These are phyloP conservation scores for Bipolaris cookei DNA, from an alignment of 2,329 filamentous ascomycete species.

Conservation along the genomic window DNA sequence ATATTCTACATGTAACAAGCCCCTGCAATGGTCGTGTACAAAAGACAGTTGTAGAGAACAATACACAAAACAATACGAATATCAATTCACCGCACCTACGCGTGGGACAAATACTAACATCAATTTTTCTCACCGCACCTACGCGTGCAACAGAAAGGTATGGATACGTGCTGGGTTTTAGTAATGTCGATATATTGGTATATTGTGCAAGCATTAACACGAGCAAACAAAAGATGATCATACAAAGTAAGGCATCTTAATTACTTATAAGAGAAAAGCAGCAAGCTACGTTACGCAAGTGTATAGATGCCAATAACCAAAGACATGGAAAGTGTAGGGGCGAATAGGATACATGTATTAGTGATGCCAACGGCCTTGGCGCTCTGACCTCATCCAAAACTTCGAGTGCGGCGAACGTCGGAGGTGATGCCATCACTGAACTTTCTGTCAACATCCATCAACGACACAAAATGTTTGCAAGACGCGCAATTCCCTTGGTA, in stretches of 20 bases:
- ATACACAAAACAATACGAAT: no score
- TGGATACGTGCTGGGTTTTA: not conserved
- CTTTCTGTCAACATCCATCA: slow-evolving; percentile 20
- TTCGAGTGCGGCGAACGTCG: slow-evolving; percentile 32
- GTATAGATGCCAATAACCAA: not conserved
- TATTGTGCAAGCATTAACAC: not conserved
- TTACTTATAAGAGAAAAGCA: not conserved
- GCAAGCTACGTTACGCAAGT: no score
- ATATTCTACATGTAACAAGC: no score
- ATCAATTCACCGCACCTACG: no score
- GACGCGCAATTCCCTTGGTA: slow-evolving; percentile 48
- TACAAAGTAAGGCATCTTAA: no score
- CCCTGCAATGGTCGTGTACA: no score
- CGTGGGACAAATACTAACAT: no score
- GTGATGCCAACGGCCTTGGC: slow-evolving; percentile 30
- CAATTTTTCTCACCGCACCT: no score
- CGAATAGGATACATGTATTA: slow-evolving; percentile 8
- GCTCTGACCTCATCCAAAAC: slow-evolving; percentile 40
- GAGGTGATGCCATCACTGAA: slow-evolving; percentile 29
- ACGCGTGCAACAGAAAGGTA: no score
- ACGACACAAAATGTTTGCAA: slow-evolving; percentile 45
- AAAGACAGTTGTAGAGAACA: no score
- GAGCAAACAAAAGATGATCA: not conserved
- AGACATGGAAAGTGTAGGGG: not conserved
- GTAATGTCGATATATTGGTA: not conserved